Evolutionary conservation across 2,329 filamentous ascomycete genomes (phyloP).

Genomic region (Claviceps capensis): DNA sequence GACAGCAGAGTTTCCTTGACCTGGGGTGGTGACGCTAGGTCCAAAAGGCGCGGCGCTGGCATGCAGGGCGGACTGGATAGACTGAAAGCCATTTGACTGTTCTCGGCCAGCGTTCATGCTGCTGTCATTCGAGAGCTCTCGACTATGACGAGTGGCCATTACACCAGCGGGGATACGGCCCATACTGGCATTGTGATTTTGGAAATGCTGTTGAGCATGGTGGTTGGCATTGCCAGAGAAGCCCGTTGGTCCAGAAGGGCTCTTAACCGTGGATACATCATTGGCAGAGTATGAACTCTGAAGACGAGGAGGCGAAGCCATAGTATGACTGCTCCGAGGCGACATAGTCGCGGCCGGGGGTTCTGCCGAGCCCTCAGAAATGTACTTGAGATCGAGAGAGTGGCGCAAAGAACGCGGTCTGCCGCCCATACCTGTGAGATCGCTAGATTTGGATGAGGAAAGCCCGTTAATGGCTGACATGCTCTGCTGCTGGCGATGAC

Average conservation of each 20-base stretch:
- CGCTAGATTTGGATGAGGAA: slow-evolving; percentile 27
- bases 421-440: slow-evolving; percentile 32
- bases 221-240: slow-evolving; percentile 37
- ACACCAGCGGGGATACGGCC: slow-evolving; percentile 62
- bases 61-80: slow-evolving; percentile 61
- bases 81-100: slow-evolving; percentile 36
- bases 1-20: slow-evolving; percentile 13
- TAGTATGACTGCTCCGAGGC: slow-evolving; percentile 32
- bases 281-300: slow-evolving; percentile 84
- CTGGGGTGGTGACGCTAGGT: slow-evolving; percentile 31
- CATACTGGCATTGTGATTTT: slow-evolving; percentile 70
- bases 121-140: slow-evolving; percentile 49
- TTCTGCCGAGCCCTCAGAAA: slow-evolving; percentile 31
- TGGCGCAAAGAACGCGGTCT: slow-evolving; percentile 39
- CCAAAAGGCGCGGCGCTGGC: slow-evolving; percentile 70
- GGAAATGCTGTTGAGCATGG: slow-evolving; percentile 49
- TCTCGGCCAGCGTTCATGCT: slow-evolving; percentile 27
- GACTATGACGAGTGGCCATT: slow-evolving; percentile 54
- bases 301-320: slow-evolving; percentile 57
- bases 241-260: slow-evolving; percentile 34
- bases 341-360: slow-evolving; percentile 25
- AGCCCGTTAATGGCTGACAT: slow-evolving; percentile 33
- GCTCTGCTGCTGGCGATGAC: slow-evolving; percentile 54
- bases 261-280: slow-evolving; percentile 78
- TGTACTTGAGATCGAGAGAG: slow-evolving; percentile 42